A percentile compares a stretch with the other conserved stretches of the same genome.
These are phyloP conservation scores for Hapsidospora chrysogenum DNA, from an alignment of 495 filamentous ascomycete species.

Conservation along the genomic window DNA sequence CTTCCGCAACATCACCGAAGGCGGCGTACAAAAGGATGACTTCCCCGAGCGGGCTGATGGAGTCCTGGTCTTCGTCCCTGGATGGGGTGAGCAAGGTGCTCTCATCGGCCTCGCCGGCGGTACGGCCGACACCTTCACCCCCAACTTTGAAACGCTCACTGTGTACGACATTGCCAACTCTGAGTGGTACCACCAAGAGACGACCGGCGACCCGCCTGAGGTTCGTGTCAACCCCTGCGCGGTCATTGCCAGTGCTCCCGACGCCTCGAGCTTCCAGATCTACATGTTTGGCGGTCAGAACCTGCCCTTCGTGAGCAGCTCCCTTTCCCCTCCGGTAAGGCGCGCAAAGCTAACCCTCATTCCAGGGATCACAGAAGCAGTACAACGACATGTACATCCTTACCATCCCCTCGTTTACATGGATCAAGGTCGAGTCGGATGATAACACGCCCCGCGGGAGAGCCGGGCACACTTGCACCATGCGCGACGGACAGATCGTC, in stretches of 20 bases:
- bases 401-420: conserved; percentile 56
- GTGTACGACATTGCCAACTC: conserved; percentile 62
- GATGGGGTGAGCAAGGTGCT: conserved; percentile 51
- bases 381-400: conserved; percentile 67
- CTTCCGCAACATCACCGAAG: conserved; percentile 56
- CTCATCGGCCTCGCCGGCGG: conserved; percentile 56
- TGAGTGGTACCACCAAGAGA: conserved; percentile 64
- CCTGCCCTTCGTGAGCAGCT: conserved; percentile 36
- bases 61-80: conserved; percentile 51
- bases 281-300: conserved; percentile 68
- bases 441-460: conserved; percentile 40
- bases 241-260: conserved; percentile 50
- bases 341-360: neutral
- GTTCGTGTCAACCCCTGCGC: conserved; percentile 62
- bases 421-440: conserved; percentile 44
- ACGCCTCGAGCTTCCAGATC: conserved; percentile 54
- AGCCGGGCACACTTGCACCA: conserved; percentile 51
- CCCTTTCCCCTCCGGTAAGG: too few relatives aligned
- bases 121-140: conserved; percentile 38
- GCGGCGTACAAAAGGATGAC: conserved; percentile 42
- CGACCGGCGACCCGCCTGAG: conserved; percentile 40
- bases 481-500: conserved; percentile 55
- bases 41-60: conserved; percentile 61
- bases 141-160: conserved; percentile 57
- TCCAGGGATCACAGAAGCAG: conserved; percentile 30